A percentile compares a stretch with the other conserved stretches of the same genome.
Conservation (phyloP, 305 asterid species). For the Plantago lanceolata region DNA sequence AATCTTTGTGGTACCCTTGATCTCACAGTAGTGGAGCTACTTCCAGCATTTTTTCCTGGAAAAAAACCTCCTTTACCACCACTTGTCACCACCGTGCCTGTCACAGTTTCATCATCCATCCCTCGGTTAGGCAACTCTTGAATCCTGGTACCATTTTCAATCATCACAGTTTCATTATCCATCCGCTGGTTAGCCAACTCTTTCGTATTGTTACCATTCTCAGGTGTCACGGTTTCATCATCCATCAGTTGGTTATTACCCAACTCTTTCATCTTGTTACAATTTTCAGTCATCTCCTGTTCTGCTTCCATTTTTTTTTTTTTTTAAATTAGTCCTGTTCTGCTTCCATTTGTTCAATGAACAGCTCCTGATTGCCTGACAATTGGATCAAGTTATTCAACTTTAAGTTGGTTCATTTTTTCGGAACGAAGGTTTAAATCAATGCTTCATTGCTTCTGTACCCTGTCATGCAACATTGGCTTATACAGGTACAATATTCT, state of each 20-base stretch:
- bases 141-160: too few relatives aligned
- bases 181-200: slow-evolving; percentile 5
- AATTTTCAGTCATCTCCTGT: not conserved
- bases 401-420: not conserved
- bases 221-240: too few relatives aligned
- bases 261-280: not conserved
- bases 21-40: not conserved
- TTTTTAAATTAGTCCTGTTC: too few relatives aligned
- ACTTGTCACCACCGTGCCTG: slow-evolving; percentile 4
- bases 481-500: slow-evolving; percentile 22
- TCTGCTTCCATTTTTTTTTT: too few relatives aligned
- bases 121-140: too few relatives aligned
- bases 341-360: slow-evolving; percentile 11
- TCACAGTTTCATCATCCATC: too few relatives aligned
- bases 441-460: slow-evolving; percentile 4
- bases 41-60: not conserved
- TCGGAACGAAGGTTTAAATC: not conserved
- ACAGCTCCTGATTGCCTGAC: not conserved
- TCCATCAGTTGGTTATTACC: too few relatives aligned
- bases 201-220: not conserved
- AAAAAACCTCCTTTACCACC: not conserved
- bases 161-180: not conserved
- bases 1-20: slow-evolving; percentile 39
- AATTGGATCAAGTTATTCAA: not conserved
- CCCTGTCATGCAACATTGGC: not conserved